Conservation (phyloP, 257 asterid species). For the Solanum clarkiae region DNA sequence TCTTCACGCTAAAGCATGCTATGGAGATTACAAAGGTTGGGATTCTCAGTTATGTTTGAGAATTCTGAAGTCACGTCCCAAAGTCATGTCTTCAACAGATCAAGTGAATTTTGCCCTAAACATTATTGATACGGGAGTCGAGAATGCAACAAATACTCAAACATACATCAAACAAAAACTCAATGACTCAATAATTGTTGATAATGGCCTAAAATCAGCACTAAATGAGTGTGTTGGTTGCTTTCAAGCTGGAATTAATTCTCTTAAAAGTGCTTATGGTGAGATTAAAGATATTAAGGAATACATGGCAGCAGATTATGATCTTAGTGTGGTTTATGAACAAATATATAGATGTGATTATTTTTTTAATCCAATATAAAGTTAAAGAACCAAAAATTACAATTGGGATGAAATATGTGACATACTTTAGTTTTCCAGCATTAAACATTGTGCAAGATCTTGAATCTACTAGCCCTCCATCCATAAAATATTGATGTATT, state of each 20-base stretch:
- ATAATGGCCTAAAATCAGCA: not conserved
- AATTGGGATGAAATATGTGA: not conserved
- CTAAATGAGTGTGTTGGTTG: not conserved
- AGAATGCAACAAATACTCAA: not conserved
- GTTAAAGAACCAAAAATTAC: not conserved
- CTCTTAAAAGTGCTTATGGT: not conserved
- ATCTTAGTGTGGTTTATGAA: not conserved
- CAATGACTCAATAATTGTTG: not conserved
- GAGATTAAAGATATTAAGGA: not conserved
- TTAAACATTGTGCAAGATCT: not conserved
- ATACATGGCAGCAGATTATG: not conserved
- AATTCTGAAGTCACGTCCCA: not conserved
- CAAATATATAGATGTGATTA: not conserved
- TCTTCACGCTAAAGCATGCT: not conserved
- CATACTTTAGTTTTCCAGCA: not conserved
- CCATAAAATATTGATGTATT: not conserved
- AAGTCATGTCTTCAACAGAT: not conserved
- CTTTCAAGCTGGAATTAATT: not conserved
- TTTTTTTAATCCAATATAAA: not conserved
- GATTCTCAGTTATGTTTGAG: not conserved
- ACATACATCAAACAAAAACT: not conserved
- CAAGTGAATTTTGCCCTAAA: not conserved
- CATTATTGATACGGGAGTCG: not conserved
- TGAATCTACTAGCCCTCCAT: not conserved
- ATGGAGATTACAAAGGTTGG: not conserved